A percentile compares a stretch with the other conserved stretches of the same genome.
Conservation (phyloP, 495 filamentous ascomycete genomes). For the Tricharina praecox region DNA sequence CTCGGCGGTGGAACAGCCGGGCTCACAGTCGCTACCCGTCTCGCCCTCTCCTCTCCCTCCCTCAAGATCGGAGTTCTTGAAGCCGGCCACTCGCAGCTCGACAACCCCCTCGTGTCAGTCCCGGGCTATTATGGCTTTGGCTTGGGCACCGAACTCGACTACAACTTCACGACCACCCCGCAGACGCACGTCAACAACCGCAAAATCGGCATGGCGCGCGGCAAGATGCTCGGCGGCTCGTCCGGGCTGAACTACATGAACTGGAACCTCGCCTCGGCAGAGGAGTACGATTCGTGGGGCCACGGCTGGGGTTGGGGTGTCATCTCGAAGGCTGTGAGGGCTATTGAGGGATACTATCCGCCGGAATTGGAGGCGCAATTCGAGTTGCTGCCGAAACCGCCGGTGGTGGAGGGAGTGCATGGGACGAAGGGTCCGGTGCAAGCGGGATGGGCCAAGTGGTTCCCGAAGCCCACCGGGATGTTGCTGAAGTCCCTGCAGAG, state of each 20-base stretch:
- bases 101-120: constrained; percentile 12
- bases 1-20: constrained; percentile 4
- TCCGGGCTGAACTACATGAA: constrained; percentile 36
- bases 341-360: neutral
- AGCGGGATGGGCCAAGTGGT: neutral
- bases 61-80: constrained; percentile 5
- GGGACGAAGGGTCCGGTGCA: neutral
- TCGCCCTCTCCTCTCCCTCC: neutral
- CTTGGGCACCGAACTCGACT: constrained; percentile 13
- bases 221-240: constrained; percentile 38
- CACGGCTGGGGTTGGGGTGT: constrained; percentile 10
- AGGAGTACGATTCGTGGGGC: constrained; percentile 31
- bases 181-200: constrained; percentile 27
- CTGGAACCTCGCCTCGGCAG: constrained; percentile 28
- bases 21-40: neutral
- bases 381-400: neutral
- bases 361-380: neutral
- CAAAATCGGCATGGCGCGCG: constrained; percentile 29
- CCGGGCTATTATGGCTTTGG: constrained; percentile 21
- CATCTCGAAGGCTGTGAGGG: neutral
- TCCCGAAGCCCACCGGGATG: constrained; percentile 6
- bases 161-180: constrained; percentile 16
- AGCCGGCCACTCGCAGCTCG: constrained; percentile 6
- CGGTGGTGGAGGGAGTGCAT: neutral
- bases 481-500: constrained; percentile 14